These are phyloP conservation scores for Talaromyces sp. DNA, from an alignment of 2,329 filamentous ascomycete genomes.

Conservation along the genomic window DNA sequence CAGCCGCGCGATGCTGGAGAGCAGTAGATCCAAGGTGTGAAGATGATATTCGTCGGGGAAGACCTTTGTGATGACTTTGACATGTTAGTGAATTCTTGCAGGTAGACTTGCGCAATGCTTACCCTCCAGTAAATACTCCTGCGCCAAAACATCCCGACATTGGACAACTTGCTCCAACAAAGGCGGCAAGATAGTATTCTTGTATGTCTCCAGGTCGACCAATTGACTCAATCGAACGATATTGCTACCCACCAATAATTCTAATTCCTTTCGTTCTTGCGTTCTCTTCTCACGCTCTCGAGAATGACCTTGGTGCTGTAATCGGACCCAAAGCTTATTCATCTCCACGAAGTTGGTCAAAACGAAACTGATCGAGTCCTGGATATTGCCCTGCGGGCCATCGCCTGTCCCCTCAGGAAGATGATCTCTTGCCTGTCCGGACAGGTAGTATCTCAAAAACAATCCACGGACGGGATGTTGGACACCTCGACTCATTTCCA, in stretches of 20 bases:
- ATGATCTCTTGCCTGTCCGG: constrained; percentile 86
- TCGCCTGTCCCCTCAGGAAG: constrained; percentile 78
- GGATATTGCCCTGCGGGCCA: constrained; percentile 89
- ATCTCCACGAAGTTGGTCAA: constrained; percentile 99
- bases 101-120: constrained; percentile 18
- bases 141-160: constrained; percentile 91
- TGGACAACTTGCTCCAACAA: constrained; percentile 96
- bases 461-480: constrained; percentile 94
- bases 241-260: constrained; percentile 93
- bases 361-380: constrained; percentile 97
- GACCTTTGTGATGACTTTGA: constrained; percentile 86
- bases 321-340: constrained; percentile 98
- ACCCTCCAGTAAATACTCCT: constrained; percentile 92
- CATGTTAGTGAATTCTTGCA: constrained; percentile 21
- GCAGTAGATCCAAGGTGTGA: constrained; percentile 90
- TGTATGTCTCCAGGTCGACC: constrained; percentile 92
- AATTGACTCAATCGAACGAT: constrained; percentile 91
- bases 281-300: constrained; percentile 89
- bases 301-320: constrained; percentile 97
- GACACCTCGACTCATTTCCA: constrained; percentile 99
- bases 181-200: constrained; percentile 80
- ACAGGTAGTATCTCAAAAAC: constrained; percentile 93
- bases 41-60: constrained; percentile 98
- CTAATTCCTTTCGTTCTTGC: constrained; percentile 90
- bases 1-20: constrained; percentile 84